Base-by-base conservation (phyloP, 2,329 filamentous ascomycete species). In the Cladophialophora immunda region DNA sequence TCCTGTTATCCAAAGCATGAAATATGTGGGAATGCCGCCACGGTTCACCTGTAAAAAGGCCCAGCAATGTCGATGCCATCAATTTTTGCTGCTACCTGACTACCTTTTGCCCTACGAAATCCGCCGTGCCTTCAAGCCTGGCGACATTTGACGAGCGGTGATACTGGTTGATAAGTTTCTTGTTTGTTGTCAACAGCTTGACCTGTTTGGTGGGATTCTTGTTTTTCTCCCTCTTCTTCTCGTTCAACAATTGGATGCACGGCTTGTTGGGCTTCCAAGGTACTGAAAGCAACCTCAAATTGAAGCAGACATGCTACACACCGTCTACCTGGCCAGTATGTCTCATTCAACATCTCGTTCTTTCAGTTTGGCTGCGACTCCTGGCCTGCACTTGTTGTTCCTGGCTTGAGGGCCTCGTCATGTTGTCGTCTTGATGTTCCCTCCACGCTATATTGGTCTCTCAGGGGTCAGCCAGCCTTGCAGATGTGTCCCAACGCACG, bases 291-390 rank as follows among this genome's bases (percentile, higher is more conserved):
- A 53, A 34, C 36, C 47, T 19, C 47, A 58, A 55, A 61, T 58
- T 50, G 45, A 27, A 50, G 68, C 68, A 66, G 63, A 70, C 45
- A 73, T 73, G 71, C 68, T 72, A 68, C 71, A 73, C 65, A 71
- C 68, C 32, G 70, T 72, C 50, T 73, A 73, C 56, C 65, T 73
- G 64, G 70, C 70, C 62, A 70, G 71, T 73, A 73, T 64, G 71
- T 70, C 59, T 65, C 56, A 41, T 64, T 47, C 55, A 58, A 22
- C 55, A 61, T 45, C 47, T 57, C 57, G 58, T 52, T 47, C 32
- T 41, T 58, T 50, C 60, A 38, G 64, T 61, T 62, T 69, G 59
- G 55, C 30, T 63, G 60, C 57, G 19, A 65, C 60, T 19, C 52
- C 38, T 56, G 57, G 53, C 56, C 41, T 58, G 34, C 47, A 29